Evolutionary conservation across 495 filamentous ascomycete genomes (phyloP), one percentile per base, ranked within the genome.

Genomic region (Corynascus novoguineensis): DNA sequence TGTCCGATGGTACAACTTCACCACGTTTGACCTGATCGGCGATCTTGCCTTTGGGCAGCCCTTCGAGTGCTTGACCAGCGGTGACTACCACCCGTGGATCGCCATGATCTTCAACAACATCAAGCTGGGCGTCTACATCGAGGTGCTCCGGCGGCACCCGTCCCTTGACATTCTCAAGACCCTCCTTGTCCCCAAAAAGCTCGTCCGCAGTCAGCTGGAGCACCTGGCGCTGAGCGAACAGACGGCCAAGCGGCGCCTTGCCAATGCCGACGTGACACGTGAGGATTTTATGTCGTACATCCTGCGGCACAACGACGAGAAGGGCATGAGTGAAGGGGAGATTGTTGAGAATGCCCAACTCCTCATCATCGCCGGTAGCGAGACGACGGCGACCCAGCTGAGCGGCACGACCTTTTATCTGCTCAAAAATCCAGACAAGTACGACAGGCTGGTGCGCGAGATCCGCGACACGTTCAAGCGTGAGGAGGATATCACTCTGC

Each of bases 11-110:
- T 77, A 73, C 59, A 81, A 81, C 47, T 81, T 68, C 47, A 74
- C 71, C 17, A 83, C 81, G 0, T 84, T 84, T 54, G 81, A 83
- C 58, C 65, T 83, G 5, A 80, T 83, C 41, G 80, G 81, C 2
- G 77, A 83, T 58, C 65, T 85, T 4, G 70, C 73, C 2, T 79
- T 83, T 49, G 80, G 80, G 0, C 70, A 81, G 45, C 64, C 81
- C 0, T 79, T 86, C 51, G 72, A 75, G 8, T 77, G 79, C 37
- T 68, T 85, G 12, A 60, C 66, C 10, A 58, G 50, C 10, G 32
- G 55, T 27, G 22, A 55, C 21, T 73, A 68, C 37, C 66, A 73
- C 31, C 66, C 66, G 9, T 75, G 71, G 71, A 60, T 75, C 21
- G 50, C 64, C 6, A 63, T 66, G 22, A 64, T 74, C 17, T 57